phyloP scores from a whole-genome alignment of 805 yeast species.

The Saitoella complicata region DNA sequence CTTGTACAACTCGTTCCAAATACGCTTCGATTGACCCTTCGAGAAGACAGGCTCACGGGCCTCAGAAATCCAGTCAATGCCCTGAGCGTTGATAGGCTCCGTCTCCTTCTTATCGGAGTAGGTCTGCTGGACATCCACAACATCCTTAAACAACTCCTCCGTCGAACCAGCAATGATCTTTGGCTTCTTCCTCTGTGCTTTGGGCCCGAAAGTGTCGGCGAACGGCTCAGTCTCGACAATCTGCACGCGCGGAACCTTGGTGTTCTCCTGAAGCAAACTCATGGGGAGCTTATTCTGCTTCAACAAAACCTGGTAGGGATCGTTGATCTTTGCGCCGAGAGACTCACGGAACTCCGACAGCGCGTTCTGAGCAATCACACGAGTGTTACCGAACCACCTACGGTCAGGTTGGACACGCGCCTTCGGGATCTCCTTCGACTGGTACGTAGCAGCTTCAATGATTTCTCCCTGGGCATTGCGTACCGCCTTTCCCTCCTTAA shows the following conservation, averaged over 20 bases:
- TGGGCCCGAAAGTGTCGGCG: conserved; percentile 78
- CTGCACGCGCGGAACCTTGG: conserved; percentile 55
- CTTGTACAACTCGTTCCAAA: conserved; percentile 94
- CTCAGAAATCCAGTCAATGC: conserved; percentile 63
- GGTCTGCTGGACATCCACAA: conserved; percentile 39
- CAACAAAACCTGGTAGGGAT: conserved; percentile 70
- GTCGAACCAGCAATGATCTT: conserved; percentile 60
- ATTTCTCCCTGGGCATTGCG: conserved; percentile 80
- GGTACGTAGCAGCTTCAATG: conserved; percentile 73
- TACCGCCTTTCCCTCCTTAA: conserved; percentile 75
- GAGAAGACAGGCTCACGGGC: conserved; percentile 92
- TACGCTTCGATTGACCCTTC: conserved; percentile 95
- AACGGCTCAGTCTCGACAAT: conserved; percentile 82
- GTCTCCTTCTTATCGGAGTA: conserved; percentile 60
- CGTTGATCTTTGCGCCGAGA: conserved; percentile 67
- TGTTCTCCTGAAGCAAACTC: conserved; percentile 78
- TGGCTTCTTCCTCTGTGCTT: conserved; percentile 73
- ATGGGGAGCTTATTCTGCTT: conserved; percentile 87
- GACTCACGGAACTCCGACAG: conserved; percentile 87
- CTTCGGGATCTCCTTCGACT: conserved; percentile 69
- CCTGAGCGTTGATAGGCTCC: conserved; percentile 23
- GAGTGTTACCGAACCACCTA: conserved; percentile 94
- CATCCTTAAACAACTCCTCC: conserved; percentile 53
- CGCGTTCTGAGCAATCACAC: conserved; percentile 96
- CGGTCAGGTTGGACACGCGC: conserved; percentile 94